phyloP scores from a whole-genome alignment of 2,329 filamentous ascomycete genomes.

The Venturiaceae sp. region DNA sequence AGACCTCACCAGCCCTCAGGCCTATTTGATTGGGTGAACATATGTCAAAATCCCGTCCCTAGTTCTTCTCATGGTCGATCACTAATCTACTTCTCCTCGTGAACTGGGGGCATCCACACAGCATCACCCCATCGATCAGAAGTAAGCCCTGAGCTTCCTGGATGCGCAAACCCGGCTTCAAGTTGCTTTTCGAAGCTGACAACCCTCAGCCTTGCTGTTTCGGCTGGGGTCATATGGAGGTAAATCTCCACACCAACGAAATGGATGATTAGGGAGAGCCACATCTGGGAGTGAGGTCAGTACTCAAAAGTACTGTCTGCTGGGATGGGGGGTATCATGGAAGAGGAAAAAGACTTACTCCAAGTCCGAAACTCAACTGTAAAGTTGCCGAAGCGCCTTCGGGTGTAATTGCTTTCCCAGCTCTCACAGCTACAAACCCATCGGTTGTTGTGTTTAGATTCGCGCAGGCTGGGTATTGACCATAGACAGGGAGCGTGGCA shows the following conservation, averaged over 20 bases:
- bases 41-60: no score
- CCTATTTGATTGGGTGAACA: no score
- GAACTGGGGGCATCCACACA: no score
- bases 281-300: no score
- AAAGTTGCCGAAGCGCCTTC: neutral
- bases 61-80: no score
- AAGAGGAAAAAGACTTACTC: no score
- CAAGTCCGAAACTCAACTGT: neutral
- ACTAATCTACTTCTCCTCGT: no score
- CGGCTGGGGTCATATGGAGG: neutral
- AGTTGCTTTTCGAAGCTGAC: conserved; percentile 1
- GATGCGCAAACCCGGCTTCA: neutral
- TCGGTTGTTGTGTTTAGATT: neutral
- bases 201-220: neutral
- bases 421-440: neutral
- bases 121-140: neutral
- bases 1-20: no score
- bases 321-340: no score
- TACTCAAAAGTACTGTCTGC: no score
- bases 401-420: neutral
- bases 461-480: neutral
- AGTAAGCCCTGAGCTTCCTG: neutral
- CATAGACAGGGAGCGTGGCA: no score
- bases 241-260: conserved; percentile 1
- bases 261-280: neutral